A percentile compares a stretch with the other conserved stretches of the same genome.
Conservation (phyloP, 768 basidiomycete genomes). For the Trametes punicea region DNA sequence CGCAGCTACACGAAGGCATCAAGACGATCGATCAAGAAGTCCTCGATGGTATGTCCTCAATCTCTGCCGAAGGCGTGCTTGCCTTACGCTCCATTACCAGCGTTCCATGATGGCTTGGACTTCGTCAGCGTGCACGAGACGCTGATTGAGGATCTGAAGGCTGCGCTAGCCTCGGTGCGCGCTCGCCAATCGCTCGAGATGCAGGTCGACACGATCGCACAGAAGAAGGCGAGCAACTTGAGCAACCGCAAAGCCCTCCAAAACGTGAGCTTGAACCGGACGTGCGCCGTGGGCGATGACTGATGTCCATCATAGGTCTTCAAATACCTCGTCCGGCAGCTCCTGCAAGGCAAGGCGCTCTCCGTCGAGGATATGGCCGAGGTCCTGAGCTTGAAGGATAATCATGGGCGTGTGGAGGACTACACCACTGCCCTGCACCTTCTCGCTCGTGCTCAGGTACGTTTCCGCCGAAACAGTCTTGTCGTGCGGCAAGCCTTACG, state of each 20-base stretch:
- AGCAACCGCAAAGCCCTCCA: constrained; percentile 49
- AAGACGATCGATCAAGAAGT: constrained; percentile 45
- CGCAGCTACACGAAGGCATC: constrained; percentile 48
- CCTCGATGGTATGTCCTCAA: constrained; percentile 50
- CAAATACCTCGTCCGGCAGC: constrained; percentile 58
- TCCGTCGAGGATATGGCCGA: constrained; percentile 81
- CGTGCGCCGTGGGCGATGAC: neutral
- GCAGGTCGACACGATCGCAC: constrained; percentile 62
- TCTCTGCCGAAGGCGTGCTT: neutral
- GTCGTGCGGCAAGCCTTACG: neutral
- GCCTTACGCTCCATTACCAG: constrained; percentile 36
- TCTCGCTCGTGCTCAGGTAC: constrained; percentile 52
- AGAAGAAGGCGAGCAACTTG: constrained; percentile 47
- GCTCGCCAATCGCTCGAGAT: constrained; percentile 61
- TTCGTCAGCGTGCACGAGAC: constrained; percentile 81
- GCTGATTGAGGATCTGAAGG: constrained; percentile 60
- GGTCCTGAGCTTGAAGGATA: constrained; percentile 82
- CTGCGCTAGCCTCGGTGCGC: constrained; percentile 45
- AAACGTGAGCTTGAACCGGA: constrained; percentile 34
- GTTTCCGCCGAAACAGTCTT: neutral
- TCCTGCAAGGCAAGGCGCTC: constrained; percentile 74
- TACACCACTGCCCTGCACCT: constrained; percentile 69
- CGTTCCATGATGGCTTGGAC: constrained; percentile 84
- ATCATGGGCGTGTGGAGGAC: constrained; percentile 53
- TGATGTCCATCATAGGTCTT: constrained; percentile 49